phyloP scores from a whole-genome alignment of 257 asterid species.

The Solanum rostratum region DNA sequence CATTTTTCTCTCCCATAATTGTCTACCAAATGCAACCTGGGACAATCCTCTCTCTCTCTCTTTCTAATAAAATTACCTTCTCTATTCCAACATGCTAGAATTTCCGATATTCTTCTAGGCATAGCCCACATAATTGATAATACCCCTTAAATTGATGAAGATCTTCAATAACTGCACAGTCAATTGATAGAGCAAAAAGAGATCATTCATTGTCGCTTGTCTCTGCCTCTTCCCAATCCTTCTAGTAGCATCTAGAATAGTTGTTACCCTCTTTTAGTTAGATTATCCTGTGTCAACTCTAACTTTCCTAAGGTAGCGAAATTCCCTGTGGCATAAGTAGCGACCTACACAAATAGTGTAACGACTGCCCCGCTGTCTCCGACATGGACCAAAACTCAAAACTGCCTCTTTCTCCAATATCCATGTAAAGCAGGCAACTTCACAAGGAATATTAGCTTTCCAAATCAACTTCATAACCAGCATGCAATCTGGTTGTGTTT shows the following conservation, averaged over 20 bases:
- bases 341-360: too few species aligned
- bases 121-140: not conserved
- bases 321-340: too few species aligned
- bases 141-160: not conserved
- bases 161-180: not conserved
- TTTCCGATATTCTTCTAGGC: not conserved
- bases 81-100: not conserved
- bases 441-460: not conserved
- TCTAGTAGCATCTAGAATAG: not conserved
- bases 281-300: not conserved
- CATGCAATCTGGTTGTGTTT: not conserved
- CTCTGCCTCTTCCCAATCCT: not conserved
- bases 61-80: not conserved
- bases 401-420: not conserved
- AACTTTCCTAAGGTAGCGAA: too few species aligned
- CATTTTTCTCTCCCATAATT: not conserved
- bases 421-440: not conserved
- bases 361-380: too few species aligned
- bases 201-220: not conserved
- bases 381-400: not conserved
- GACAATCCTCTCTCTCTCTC: not conserved
- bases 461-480: not conserved
- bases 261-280: not conserved
- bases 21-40: not conserved
- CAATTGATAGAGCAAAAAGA: not conserved